A percentile compares a stretch with the other conserved stretches of the same genome.
Evolutionary conservation across 2,329 filamentous ascomycete species (phyloP).

Genomic region (Scytalidium sp.): DNA sequence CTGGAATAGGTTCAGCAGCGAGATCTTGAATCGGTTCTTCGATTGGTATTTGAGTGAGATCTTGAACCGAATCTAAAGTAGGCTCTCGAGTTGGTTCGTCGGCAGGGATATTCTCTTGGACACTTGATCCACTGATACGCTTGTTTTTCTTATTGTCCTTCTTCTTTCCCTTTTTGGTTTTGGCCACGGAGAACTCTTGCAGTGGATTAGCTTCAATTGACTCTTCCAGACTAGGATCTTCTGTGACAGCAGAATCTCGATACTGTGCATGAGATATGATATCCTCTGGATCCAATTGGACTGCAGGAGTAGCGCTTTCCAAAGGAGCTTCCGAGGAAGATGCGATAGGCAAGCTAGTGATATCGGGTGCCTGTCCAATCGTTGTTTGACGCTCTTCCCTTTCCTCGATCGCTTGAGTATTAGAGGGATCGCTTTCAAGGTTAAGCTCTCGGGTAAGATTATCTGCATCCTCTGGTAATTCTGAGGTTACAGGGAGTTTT

Average conservation of each 20-base stretch:
- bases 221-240: constrained; percentile 4
- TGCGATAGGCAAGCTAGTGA: too few species aligned
- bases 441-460: too few species aligned
- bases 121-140: constrained; percentile 9
- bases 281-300: too few species aligned
- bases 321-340: too few species aligned
- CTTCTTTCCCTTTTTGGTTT: constrained; percentile 39
- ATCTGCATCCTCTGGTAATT: background rate
- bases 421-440: too few species aligned
- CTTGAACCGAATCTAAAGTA: too few species aligned
- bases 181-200: constrained; percentile 12
- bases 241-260: background rate
- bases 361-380: too few species aligned
- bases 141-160: constrained; percentile 29
- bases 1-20: too few species aligned
- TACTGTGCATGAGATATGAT: background rate
- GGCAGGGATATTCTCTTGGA: constrained; percentile 11
- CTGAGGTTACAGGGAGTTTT: background rate
- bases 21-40: background rate
- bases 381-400: too few species aligned
- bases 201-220: constrained; percentile 4
- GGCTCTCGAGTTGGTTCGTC: constrained; percentile 6
- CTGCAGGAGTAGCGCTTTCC: too few species aligned
- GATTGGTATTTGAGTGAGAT: too few species aligned
- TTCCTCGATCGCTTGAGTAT: too few species aligned